Evolutionary conservation across 139 green algal genomes (phyloP).

Genomic region (Tetraselmis striata): DNA sequence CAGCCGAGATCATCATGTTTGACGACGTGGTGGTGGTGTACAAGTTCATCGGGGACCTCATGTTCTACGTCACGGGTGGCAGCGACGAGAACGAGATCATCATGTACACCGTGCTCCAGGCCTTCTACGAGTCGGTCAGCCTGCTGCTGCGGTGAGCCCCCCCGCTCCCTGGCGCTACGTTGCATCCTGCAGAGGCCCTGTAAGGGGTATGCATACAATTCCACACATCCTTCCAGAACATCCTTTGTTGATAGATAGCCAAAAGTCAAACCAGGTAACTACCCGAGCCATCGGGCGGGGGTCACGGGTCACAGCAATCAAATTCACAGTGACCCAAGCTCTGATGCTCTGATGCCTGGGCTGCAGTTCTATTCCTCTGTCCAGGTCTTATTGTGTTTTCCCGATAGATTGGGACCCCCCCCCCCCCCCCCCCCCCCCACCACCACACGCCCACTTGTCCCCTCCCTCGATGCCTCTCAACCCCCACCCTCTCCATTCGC

Average conservation of each 20-base stretch:
- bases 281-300: too few species aligned
- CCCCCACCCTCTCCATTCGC: not conserved
- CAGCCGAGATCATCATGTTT: conserved; percentile 97
- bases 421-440: too few species aligned
- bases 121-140: conserved; percentile 81
- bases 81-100: conserved; percentile 97
- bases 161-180: not conserved
- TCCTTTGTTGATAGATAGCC: too few species aligned
- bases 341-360: too few species aligned
- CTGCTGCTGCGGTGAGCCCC: conserved; percentile 56
- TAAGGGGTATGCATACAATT: too few species aligned
- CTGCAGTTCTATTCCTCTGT: not conserved
- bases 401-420: too few species aligned
- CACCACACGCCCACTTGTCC: not conserved
- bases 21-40: conserved; percentile 92
- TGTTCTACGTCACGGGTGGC: conserved; percentile 91
- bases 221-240: too few species aligned
- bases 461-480: not conserved
- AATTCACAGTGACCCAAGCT: too few species aligned
- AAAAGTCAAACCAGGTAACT: too few species aligned
- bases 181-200: not conserved
- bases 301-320: too few species aligned
- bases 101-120: conserved; percentile 74
- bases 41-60: conserved; percentile 93
- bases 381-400: not conserved